Percentiles rank a stretch among this genome's conserved stretches.
Evolutionary conservation across 305 asterid genomes (phyloP).

Genomic region (Fraxinus dipetala): DNA sequence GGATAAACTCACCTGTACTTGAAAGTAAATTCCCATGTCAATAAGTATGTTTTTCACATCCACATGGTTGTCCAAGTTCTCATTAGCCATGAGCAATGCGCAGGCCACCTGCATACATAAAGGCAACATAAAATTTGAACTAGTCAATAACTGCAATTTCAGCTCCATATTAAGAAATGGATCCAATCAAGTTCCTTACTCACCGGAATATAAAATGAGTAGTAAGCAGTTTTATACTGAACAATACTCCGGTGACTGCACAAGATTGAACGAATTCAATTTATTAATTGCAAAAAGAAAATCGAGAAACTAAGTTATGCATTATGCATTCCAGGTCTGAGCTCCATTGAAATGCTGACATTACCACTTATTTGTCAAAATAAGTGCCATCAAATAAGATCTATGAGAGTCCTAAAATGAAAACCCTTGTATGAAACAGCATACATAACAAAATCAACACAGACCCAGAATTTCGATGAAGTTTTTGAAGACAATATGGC

Average conservation of each 20-base stretch:
- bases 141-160: not conserved
- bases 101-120: conserved; percentile 50
- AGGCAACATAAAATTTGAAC: not conserved
- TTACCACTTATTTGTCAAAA: not conserved
- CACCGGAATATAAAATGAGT: conserved; percentile 96
- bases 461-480: not conserved
- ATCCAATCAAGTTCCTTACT: conserved; percentile 27
- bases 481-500: not conserved
- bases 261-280: conserved; percentile 14
- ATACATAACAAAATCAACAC: not conserved
- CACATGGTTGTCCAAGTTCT: conserved; percentile 47
- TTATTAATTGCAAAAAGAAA: conserved; percentile 9
- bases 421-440: not conserved
- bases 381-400: not conserved
- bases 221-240: conserved; percentile 89
- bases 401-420: not conserved
- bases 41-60: conserved; percentile 52
- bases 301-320: not conserved
- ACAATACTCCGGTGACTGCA: conserved; percentile 97
- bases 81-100: conserved; percentile 62
- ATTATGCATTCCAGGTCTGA: not conserved
- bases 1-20: conserved; percentile 40
- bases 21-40: conserved; percentile 68
- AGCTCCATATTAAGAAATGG: not conserved
- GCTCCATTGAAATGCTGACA: not conserved